Evolutionary conservation across 2,329 filamentous ascomycete genomes (phyloP).

Genomic region (Thermomyces lanuginosus): DNA sequence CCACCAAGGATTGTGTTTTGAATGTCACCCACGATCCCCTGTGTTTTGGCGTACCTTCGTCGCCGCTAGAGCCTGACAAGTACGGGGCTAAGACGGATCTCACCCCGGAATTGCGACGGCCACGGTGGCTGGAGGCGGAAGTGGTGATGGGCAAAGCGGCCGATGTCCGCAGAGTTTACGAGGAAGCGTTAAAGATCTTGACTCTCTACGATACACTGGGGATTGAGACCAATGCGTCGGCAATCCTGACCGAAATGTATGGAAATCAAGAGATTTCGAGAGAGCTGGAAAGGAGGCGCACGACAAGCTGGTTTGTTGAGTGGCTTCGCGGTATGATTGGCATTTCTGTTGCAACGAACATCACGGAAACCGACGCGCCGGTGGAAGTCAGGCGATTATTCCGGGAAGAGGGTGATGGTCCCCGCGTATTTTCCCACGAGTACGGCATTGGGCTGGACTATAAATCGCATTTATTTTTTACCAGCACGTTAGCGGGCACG

Average conservation of each 20-base stretch:
- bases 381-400: too few species aligned
- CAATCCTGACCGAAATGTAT: slow-evolving; percentile 36
- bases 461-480: slow-evolving; percentile 34
- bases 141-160: slow-evolving; percentile 36
- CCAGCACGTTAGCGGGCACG: slow-evolving; percentile 21
- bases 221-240: slow-evolving; percentile 29
- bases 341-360: slow-evolving; percentile 22
- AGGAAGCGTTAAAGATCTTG: slow-evolving; percentile 20
- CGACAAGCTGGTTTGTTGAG: slow-evolving; percentile 19
- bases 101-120: slow-evolving; percentile 24
- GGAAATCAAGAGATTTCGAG: slow-evolving; percentile 38
- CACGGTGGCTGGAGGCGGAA: slow-evolving; percentile 34
- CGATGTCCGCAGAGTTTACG: slow-evolving; percentile 33
- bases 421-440: too few species aligned
- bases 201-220: too few species aligned
- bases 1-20: slow-evolving; percentile 37
- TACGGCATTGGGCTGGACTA: slow-evolving; percentile 39
- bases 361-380: slow-evolving; percentile 19
- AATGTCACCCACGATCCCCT: slow-evolving; percentile 28
- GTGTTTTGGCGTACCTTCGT: slow-evolving; percentile 38
- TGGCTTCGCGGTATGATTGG: slow-evolving; percentile 24
- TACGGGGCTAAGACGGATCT: slow-evolving; percentile 32
- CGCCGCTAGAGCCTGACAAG: slow-evolving; percentile 33
- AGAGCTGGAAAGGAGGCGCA: slow-evolving; percentile 24
- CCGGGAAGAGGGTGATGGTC: slow-evolving; percentile 20